These are phyloP conservation scores for Teunomyces cretensis DNA, from an alignment of 805 yeast genomes.

Conservation along the genomic window DNA sequence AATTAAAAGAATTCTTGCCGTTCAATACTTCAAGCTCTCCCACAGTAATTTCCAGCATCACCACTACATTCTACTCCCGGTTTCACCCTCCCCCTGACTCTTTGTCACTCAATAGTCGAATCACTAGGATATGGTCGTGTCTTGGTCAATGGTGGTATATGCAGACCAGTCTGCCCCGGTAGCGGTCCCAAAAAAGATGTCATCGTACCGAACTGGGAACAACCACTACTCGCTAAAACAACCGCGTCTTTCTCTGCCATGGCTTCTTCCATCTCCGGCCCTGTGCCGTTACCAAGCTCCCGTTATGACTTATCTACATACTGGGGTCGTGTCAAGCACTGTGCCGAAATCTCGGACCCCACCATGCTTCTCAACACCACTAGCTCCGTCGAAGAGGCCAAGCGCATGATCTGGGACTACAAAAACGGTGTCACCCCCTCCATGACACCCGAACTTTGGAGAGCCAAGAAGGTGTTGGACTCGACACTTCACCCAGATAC, in stretches of 20 bases:
- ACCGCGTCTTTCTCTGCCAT: conserved; percentile 31
- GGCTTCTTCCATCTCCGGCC: conserved; percentile 90
- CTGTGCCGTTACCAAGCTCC: conserved; percentile 75
- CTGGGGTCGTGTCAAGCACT: conserved; percentile 92
- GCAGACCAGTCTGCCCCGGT: neutral
- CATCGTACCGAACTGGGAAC: neutral
- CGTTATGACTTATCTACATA: conserved; percentile 78
- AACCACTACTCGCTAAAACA: neutral
- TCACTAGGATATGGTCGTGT: too few species aligned
- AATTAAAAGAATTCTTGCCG: too few species aligned
- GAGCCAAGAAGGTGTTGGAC: conserved; percentile 81
- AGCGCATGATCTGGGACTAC: conserved; percentile 64
- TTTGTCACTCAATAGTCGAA: too few species aligned
- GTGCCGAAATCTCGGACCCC: conserved; percentile 92
- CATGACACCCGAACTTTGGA: conserved; percentile 85
- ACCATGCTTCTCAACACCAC: conserved; percentile 76
- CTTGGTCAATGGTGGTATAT: too few species aligned
- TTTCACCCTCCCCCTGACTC: too few species aligned
- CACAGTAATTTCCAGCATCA: too few species aligned
- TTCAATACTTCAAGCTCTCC: too few species aligned
- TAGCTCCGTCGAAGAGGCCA: conserved; percentile 62
- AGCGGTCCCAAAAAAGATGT: neutral
- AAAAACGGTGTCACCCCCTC: conserved; percentile 62
- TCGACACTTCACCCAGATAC: conserved; percentile 96
- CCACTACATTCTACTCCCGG: too few species aligned